phyloP scores from a whole-genome alignment of 306 rosid genomes.

The Castanopsis chinensis region DNA sequence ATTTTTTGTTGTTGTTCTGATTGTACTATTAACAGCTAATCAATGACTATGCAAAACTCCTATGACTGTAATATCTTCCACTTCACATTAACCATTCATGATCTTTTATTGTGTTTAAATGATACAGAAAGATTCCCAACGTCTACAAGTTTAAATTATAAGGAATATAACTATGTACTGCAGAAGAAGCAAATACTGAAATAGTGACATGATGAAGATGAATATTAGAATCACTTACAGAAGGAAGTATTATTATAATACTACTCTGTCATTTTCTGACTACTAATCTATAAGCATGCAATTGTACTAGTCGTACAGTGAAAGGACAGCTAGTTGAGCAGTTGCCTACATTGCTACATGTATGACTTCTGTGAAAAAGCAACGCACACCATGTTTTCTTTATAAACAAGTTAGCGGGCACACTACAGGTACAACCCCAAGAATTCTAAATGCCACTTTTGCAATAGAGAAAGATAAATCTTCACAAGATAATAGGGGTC shows the following conservation, averaged over 20 bases:
- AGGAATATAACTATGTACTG: background rate
- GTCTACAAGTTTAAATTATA: background rate
- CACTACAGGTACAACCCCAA: background rate
- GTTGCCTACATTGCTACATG: too few species aligned
- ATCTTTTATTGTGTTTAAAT: too few species aligned
- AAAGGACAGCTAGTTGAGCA: too few species aligned
- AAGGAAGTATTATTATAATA: too few species aligned
- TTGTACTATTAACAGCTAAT: background rate
- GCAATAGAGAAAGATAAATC: background rate
- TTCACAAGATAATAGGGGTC: background rate
- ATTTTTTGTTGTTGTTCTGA: background rate
- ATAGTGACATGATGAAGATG: background rate
- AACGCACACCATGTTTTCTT: too few species aligned
- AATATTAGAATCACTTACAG: background rate
- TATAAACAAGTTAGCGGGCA: too few species aligned
- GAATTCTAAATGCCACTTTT: background rate
- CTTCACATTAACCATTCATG: background rate
- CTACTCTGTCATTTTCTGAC: too few species aligned
- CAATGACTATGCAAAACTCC: background rate
- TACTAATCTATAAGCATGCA: too few species aligned
- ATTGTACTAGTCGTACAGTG: too few species aligned
- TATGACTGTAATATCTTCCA: too few species aligned
- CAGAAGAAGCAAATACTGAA: background rate
- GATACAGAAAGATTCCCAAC: background rate
- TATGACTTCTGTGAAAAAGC: too few species aligned